A percentile compares a stretch with the other conserved stretches of the same genome.
These are phyloP conservation scores for Echinochloa phyllopogon DNA, from an alignment of 176 grass and related monocot species.

Conservation along the genomic window DNA sequence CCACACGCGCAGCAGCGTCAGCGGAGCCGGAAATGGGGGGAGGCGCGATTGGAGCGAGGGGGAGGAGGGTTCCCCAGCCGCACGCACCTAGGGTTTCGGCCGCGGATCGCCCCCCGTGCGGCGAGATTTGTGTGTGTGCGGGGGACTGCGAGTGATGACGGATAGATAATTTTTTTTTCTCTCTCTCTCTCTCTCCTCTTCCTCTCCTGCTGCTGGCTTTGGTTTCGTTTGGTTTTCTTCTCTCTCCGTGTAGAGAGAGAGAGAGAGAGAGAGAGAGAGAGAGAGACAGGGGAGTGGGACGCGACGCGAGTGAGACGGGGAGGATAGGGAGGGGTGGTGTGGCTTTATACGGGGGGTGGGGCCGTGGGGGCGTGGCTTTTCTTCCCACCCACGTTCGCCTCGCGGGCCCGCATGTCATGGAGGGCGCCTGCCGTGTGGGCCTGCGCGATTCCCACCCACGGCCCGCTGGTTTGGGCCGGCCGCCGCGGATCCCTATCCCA, in stretches of 20 bases:
- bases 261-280: neutral
- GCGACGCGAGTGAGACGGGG: slow-evolving; percentile 24
- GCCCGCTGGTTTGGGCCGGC: slow-evolving; percentile 31
- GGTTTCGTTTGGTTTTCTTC: slow-evolving; percentile 39
- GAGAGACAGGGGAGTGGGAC: neutral
- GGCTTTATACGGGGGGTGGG: slow-evolving; percentile 56
- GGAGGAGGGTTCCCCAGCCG: neutral
- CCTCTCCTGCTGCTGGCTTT: slow-evolving; percentile 6
- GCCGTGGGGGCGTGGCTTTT: neutral
- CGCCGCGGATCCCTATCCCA: slow-evolving; percentile 53
- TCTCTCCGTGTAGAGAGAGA: slow-evolving; percentile 24
- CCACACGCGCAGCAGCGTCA: neutral
- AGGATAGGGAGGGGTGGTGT: neutral
- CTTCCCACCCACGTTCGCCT: too few relatives aligned
- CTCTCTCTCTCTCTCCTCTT: neutral
- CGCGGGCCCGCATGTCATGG: slow-evolving; percentile 34
- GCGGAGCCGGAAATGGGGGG: slow-evolving; percentile 7
- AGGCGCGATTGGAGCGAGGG: neutral
- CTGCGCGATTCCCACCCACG: neutral
- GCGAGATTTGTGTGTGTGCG: slow-evolving; percentile 48
- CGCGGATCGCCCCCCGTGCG: slow-evolving; percentile 48
- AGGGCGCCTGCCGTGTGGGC: neutral
- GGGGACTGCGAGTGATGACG: neutral
- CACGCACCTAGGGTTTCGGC: slow-evolving; percentile 55
- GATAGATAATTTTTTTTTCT: neutral